Base-by-base conservation (phyloP, 352 stramenopile species). In the Globisporangium middletonii region DNA sequence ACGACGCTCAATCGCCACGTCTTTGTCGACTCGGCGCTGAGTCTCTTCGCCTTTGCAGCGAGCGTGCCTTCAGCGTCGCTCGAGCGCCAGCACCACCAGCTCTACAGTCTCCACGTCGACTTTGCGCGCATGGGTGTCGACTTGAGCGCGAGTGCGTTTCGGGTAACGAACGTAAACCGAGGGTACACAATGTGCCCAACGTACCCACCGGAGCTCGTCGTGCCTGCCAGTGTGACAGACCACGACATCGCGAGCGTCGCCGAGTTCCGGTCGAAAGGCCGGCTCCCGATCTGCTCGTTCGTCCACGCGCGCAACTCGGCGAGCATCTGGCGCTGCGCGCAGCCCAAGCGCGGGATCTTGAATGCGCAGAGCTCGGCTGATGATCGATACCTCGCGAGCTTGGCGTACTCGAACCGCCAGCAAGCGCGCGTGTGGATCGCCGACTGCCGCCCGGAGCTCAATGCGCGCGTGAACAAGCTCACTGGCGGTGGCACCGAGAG, bases 401-500 rank as follows among this genome's bases (percentile, higher is more conserved):
- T 95, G 53, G 79, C 69, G 11, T 59, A 64, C 11, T 63, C 65
- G 19, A 73, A 88, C 55, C 42, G 68, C 46, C 65, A 77, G 43
- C 74, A 83, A 23, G 59, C 57, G 23, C 73, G 69, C 44, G 74
- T 94, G 12, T 92, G 85, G 80, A 96, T 98, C 52, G 83, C 92
- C 4, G 92, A 97, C 59, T 95, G 86, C 45, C 82, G 91, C 3
- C 88, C 86, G 6, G 86, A 95, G 59, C 72, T 98, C 26, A 97
- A 97, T 59, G 87, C 92, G 3, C 75, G 85, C 15, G 88, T 86
- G 28, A 98, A 97, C 62, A 92, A 92, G 45, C 66, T 96, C 42
- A 94, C 85, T 0, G 92, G 92, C 38, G 92, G 91, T 11, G 92
- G 92, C 44, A 96, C 83, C 1, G 92, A 98, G 58, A 96, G 87